Evolutionary conservation across 192 early-diverging fungal genomes (phyloP), one percentile per base, ranked within the genome.

Genomic region (Allomyces javanicus): DNA sequence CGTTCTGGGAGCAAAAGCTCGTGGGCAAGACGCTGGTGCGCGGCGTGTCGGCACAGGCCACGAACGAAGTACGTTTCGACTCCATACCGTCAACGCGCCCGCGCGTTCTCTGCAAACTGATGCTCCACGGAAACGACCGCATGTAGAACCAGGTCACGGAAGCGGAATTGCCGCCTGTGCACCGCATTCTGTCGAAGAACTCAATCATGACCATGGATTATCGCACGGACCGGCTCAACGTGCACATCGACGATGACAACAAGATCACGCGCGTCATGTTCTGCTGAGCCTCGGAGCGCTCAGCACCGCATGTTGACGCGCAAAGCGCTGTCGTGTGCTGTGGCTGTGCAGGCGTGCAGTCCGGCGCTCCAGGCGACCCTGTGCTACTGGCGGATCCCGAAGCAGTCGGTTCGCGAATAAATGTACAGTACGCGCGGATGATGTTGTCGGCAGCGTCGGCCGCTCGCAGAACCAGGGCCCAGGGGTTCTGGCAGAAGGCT

Each of bases 181-280:
- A 73, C 66, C 76, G 80, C 27, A 66, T 82, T 27, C 65, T 79
- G 17, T 17, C 61, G 14, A 72, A 71, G 11, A 68, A 72, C 44
- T 40, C 69, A 17, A 66, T 80, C 5, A 65, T 68, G 44, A 82
- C 80, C 3, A 75, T 77, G 76, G 80, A 82, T 25, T 80, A 65
- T 61, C 43, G 63, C 24, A 72, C 75, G 19, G 70, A 76, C 14
- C 65, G 80, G 25, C 43, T 82, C 40, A 82, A 82, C 63, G 62
- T 82, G 24, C 24, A 73, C 19, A 62, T 78, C n/a, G 73, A 75
- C 62, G 62, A 68, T 9, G 64, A 64, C 21, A 69, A 72, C 58
- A 65, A 70, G n/a, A 66, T 76, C n/a, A 66, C 26, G 19, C 67
- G 64, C 65, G 79, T 80, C 17, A 64, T 70, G 10, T 76, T 74